Evolutionary conservation across 2,329 filamentous ascomycete genomes (phyloP), one percentile per base, ranked within the genome.

Genomic region (Alternaria solani): DNA sequence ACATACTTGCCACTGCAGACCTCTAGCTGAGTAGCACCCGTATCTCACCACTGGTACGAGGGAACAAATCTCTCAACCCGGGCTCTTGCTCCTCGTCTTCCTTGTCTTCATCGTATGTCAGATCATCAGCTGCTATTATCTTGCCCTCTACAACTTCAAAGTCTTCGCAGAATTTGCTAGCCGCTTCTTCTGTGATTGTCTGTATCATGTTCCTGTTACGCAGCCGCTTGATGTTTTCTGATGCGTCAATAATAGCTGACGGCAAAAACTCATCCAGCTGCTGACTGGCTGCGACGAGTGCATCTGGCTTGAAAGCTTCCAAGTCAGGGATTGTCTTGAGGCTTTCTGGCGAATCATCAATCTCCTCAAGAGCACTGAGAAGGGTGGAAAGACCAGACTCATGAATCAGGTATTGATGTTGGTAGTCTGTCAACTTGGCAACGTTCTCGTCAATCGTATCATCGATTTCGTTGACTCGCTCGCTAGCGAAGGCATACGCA

Each of bases 191-290:
- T 0, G 92, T 95, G 49, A 97, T 87, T 47, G 89, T 84, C 48
- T 92, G 87, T 14, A 91, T 90, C 58, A 96, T 81, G 11, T 84
- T 84, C 1, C 91, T 87, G 70, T 92, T 91, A 63, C 91, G 88
- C 1, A 99, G 80, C 42, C 87, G 83, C 65, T 89, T 90, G 26
- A 98, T 79, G 61, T 93, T 92, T 51, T 95, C 91, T 69, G 92
- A 88, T 3, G 94, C 94, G 75, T 99, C 95, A 84, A 97, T 94
- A 30, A 97, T 84, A 3, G 94, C 95, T 1, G 93, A 96, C 0
- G 95, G 94, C 25, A 99, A 82, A 80, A 98, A 99, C 62, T 93
- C 89, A 73, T 99, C 95, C 7, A 99, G 83, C 41, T 85, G 86
- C 70, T 94, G 91, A 69, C 92, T 92, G 2, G 90, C 88, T 51